Conservation (phyloP, 805 yeast genomes). For the Starmerella etchellsii region DNA sequence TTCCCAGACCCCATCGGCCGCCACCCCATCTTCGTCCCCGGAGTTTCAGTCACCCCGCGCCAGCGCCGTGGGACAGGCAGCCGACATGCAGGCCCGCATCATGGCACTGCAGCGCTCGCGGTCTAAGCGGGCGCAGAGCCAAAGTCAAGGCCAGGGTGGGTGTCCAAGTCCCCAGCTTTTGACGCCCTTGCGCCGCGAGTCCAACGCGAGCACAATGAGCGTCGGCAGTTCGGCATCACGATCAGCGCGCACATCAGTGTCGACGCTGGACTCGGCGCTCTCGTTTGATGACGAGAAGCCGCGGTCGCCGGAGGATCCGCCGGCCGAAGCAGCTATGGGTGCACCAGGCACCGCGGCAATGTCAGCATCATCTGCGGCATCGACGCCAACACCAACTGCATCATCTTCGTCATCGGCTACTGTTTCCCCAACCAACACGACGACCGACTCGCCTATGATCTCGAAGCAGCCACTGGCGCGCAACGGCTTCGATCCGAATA, state of each 20-base stretch:
- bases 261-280: constrained; percentile 3
- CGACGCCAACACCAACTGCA: background rate
- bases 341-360: background rate
- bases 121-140: constrained; percentile 29
- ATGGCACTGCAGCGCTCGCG: constrained; percentile 80
- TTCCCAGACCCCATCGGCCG: too few relatives aligned
- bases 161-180: constrained; percentile 18
- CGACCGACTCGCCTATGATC: background rate
- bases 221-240: background rate
- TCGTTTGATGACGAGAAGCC: background rate
- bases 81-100: constrained; percentile 76
- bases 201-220: constrained; percentile 1
- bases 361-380: background rate
- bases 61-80: constrained; percentile 24
- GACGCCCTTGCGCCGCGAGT: background rate
- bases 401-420: background rate
- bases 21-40: too few relatives aligned
- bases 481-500: constrained; percentile 12
- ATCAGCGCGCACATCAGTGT: constrained; percentile 3
- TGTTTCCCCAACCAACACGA: background rate
- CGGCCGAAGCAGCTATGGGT: background rate
- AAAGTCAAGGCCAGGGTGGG: constrained; percentile 5
- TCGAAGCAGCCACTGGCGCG: constrained; percentile 2
- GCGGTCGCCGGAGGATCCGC: background rate
- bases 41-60: constrained; percentile 4